A percentile compares a stretch with the other conserved stretches of the same genome.
Conservation (phyloP, 2,329 filamentous ascomycete genomes). For the Venturiaceae sp. region DNA sequence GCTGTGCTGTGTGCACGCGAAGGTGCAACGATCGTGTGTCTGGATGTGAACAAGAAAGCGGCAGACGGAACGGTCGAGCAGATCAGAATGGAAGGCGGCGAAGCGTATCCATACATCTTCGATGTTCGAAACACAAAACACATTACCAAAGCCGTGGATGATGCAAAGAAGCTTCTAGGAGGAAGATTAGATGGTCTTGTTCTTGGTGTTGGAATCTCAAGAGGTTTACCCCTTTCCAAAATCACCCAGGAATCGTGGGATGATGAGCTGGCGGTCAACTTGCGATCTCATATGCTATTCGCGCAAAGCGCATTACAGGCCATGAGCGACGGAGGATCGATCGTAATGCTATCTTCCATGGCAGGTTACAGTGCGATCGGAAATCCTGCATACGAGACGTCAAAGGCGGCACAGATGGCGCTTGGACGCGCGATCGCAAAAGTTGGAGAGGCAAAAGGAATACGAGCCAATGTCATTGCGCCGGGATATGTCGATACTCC, state of each 20-base stretch:
- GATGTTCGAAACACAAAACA: not conserved
- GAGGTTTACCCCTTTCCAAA: not conserved
- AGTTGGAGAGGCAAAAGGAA: not conserved
- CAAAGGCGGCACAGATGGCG: not conserved
- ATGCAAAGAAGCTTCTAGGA: not conserved
- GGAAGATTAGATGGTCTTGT: not conserved
- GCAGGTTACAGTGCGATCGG: not conserved
- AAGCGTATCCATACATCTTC: conserved; percentile 1
- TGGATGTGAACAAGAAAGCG: not conserved
- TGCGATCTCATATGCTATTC: conserved; percentile 1
- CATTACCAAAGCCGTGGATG: not conserved
- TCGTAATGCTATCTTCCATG: not conserved
- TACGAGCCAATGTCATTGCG: conserved; percentile 1
- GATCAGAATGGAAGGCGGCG: not conserved
- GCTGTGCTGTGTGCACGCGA: not conserved
- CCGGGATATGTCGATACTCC: conserved; percentile 3
- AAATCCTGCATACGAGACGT: not conserved
- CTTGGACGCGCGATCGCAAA: not conserved
- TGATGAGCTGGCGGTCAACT: not conserved
- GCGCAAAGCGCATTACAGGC: not conserved
- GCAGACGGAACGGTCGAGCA: not conserved
- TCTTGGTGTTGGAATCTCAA: not conserved
- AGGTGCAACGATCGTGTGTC: not conserved
- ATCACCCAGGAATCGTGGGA: not conserved
- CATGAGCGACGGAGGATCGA: not conserved